These are phyloP conservation scores for Xylariaceae sp. DNA, from an alignment of 2,329 filamentous ascomycete genomes.

Conservation along the genomic window DNA sequence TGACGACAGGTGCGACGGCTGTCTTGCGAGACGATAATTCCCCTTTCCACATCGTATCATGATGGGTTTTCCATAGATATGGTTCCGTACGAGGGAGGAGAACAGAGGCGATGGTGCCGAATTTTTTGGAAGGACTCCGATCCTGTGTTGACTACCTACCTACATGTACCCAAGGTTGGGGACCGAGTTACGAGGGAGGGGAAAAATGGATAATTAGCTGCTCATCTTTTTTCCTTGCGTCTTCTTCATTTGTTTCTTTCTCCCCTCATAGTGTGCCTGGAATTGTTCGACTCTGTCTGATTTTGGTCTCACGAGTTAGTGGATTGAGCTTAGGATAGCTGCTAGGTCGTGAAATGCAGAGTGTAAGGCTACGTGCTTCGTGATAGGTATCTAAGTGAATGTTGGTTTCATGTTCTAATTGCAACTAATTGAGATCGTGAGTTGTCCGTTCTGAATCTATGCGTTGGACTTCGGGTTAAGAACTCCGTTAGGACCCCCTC, in stretches of 20 bases:
- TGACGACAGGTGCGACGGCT: background rate
- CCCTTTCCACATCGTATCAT: background rate
- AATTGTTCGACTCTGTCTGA: background rate
- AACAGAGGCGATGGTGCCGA: background rate
- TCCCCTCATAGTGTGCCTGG: background rate
- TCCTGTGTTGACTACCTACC: background rate
- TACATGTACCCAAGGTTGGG: background rate
- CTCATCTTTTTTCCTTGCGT: background rate
- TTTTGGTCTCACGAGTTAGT: background rate
- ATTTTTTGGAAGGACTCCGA: background rate
- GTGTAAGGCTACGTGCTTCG: too few relatives aligned
- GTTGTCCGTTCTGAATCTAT: too few relatives aligned
- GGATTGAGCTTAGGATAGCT: too few relatives aligned
- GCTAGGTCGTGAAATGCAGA: too few relatives aligned
- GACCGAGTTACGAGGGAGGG: background rate
- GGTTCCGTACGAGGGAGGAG: background rate
- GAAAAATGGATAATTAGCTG: background rate
- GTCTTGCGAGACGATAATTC: background rate
- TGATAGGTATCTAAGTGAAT: too few relatives aligned
- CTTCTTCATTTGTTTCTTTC: background rate
- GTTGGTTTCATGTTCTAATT: too few relatives aligned
- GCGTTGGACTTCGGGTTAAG: too few relatives aligned
- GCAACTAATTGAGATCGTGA: too few relatives aligned
- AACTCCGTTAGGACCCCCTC: too few relatives aligned
- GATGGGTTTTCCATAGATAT: constrained; percentile 6